These are phyloP conservation scores for Amanita rimosa DNA, from an alignment of 768 basidiomycete genomes.

Conservation along the genomic window DNA sequence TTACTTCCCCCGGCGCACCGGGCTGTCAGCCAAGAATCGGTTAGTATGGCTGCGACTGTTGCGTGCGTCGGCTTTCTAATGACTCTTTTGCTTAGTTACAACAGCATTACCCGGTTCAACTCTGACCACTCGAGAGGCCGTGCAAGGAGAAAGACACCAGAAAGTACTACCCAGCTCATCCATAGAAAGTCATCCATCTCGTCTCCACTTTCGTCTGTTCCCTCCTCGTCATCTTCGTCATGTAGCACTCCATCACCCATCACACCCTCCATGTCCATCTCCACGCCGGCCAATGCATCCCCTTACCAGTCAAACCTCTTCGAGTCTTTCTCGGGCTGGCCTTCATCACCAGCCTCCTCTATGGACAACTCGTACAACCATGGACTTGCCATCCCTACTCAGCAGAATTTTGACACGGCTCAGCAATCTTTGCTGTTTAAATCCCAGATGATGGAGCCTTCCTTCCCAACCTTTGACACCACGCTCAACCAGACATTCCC, in stretches of 20 bases:
- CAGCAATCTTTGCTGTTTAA: background rate
- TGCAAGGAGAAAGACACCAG: slow-evolving; percentile 25
- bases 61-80: slow-evolving; percentile 5
- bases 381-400: slow-evolving; percentile 14
- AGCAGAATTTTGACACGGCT: background rate
- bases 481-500: slow-evolving; percentile 21
- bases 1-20: slow-evolving; percentile 49
- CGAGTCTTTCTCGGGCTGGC: slow-evolving; percentile 14
- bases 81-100: slow-evolving; percentile 26
- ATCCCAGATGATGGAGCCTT: slow-evolving; percentile 2
- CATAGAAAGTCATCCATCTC: slow-evolving; percentile 21
- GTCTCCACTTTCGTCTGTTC: slow-evolving; percentile 26
- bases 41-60: slow-evolving; percentile 12
- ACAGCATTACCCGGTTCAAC: slow-evolving; percentile 39
- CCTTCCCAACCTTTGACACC: slow-evolving; percentile 20
- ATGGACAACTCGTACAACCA: slow-evolving; percentile 9
- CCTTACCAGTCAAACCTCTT: slow-evolving; percentile 13
- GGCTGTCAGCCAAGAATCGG: slow-evolving; percentile 51
- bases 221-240: slow-evolving; percentile 23
- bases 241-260: slow-evolving; percentile 16
- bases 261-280: slow-evolving; percentile 10
- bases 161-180: slow-evolving; percentile 21
- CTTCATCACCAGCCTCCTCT: slow-evolving; percentile 11
- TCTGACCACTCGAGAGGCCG: slow-evolving; percentile 25
- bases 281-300: slow-evolving; percentile 4